Percentiles rank a stretch among this genome's conserved stretches.
Evolutionary conservation across 768 basidiomycete genomes (phyloP).

Genomic region (Trametes cubensis): DNA sequence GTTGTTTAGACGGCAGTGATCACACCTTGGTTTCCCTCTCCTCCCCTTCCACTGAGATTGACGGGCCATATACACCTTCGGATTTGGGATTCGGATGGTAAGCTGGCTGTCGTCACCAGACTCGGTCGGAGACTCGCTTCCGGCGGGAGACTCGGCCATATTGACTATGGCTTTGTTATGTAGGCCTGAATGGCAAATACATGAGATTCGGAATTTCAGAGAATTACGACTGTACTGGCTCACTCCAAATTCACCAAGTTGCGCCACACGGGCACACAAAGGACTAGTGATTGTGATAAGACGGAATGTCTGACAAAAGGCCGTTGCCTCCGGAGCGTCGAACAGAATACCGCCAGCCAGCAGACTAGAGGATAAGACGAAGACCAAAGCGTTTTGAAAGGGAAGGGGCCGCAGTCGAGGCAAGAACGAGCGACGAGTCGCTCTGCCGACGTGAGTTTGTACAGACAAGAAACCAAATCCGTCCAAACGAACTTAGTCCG

Average conservation of each 20-base stretch:
- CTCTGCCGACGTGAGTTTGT: slow-evolving; percentile 29
- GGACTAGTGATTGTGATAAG: slow-evolving; percentile 17
- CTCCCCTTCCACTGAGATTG: slow-evolving; percentile 77
- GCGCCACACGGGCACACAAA: neutral
- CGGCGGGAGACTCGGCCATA: slow-evolving; percentile 34
- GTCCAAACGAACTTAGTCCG: slow-evolving; percentile 35
- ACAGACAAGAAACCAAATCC: slow-evolving; percentile 37
- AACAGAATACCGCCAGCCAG: neutral
- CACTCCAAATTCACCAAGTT: neutral
- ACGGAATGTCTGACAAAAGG: slow-evolving; percentile 3
- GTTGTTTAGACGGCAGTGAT: slow-evolving; percentile 72
- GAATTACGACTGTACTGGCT: neutral
- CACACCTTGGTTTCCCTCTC: slow-evolving; percentile 74
- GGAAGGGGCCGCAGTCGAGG: neutral
- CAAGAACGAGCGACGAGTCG: slow-evolving; percentile 16
- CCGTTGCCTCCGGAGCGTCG: neutral
- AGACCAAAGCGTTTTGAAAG: neutral
- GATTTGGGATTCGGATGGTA: slow-evolving; percentile 68
- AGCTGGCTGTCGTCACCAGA: slow-evolving; percentile 43
- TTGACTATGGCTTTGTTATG: neutral
- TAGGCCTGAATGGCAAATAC: neutral
- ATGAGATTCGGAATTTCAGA: neutral
- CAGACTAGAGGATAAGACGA: neutral
- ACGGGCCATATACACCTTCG: slow-evolving; percentile 66
- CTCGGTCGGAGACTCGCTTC: slow-evolving; percentile 36